These are phyloP conservation scores for Aurifilum marmelostoma DNA, from an alignment of 2,329 filamentous ascomycete species.

Conservation along the genomic window DNA sequence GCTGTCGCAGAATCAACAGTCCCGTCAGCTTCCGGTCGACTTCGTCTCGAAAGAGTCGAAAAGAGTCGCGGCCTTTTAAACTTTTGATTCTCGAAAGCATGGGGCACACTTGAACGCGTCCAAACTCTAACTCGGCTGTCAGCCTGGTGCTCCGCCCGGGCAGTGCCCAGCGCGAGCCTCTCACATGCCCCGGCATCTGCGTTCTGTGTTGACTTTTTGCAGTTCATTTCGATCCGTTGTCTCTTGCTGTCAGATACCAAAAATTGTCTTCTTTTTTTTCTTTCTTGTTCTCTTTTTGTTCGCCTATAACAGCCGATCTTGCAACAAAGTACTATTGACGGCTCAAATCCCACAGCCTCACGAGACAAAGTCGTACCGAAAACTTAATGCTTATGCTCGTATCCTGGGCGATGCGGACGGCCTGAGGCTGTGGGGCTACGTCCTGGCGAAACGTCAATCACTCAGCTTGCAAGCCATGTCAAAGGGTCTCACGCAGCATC, in stretches of 20 bases:
- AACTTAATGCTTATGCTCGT: neutral
- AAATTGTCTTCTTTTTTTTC: too few relatives aligned
- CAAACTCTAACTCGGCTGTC: neutral
- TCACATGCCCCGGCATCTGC: neutral
- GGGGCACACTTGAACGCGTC: neutral
- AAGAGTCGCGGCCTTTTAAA: neutral
- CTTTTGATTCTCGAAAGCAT: neutral
- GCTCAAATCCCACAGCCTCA: neutral
- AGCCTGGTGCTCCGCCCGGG: neutral
- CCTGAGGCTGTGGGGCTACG: neutral
- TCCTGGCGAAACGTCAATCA: conserved; percentile 2
- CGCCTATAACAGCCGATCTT: neutral
- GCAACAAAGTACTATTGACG: neutral
- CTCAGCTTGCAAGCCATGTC: conserved; percentile 5
- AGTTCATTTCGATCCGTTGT: neutral
- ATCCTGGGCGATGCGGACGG: neutral
- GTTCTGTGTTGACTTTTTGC: neutral
- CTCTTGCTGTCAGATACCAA: neutral
- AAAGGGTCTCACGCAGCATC: neutral
- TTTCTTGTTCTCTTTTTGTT: too few relatives aligned
- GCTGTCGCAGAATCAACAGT: neutral
- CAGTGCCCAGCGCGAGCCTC: neutral
- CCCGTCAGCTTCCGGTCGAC: neutral
- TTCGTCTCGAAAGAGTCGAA: neutral
- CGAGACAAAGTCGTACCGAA: neutral